Conservation (phyloP, 345 rosid species). For the Boechera retrofracta region DNA sequence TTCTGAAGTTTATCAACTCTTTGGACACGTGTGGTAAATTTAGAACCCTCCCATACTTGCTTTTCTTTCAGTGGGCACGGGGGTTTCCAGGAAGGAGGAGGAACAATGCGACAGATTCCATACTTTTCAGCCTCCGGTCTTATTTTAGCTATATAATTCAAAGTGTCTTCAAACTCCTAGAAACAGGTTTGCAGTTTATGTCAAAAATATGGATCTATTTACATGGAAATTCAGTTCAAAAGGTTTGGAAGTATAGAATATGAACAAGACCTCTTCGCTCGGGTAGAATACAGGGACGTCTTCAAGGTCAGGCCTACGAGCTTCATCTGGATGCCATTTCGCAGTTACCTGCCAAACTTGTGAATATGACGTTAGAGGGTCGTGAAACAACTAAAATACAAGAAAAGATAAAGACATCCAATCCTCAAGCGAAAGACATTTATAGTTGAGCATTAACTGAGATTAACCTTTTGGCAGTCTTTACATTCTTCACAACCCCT, state of each 20-base stretch:
- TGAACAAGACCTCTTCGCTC: slow-evolving; percentile 74
- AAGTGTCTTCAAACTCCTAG: slow-evolving; percentile 96
- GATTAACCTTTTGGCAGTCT: slow-evolving; percentile 89
- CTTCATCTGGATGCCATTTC: slow-evolving; percentile 82
- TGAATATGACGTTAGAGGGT: slow-evolving; percentile 30
- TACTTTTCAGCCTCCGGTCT: slow-evolving; percentile 83
- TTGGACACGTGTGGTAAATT: slow-evolving; percentile 90
- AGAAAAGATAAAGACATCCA: slow-evolving; percentile 2
- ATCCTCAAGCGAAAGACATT: slow-evolving; percentile 5
- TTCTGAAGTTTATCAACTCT: slow-evolving; percentile 97
- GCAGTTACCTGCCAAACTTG: slow-evolving; percentile 64
- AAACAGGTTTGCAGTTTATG: slow-evolving; percentile 33
- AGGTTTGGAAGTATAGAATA: slow-evolving; percentile 37
- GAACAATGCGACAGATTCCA: slow-evolving; percentile 98
- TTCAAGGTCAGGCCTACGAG: slow-evolving; percentile 73
- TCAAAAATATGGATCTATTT: slow-evolving; percentile 34
- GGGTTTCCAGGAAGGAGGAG: slow-evolving; percentile 97
- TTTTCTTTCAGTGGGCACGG: slow-evolving; percentile 86
- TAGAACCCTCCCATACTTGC: slow-evolving; percentile 76
- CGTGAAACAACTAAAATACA: slow-evolving; percentile 26
- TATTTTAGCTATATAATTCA: slow-evolving; percentile 82
- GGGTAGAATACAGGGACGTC: slow-evolving; percentile 95
- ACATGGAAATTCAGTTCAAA: slow-evolving; percentile 14
- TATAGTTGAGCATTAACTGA: background rate
- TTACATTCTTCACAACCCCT: slow-evolving; percentile 78